Evolutionary conservation across 2,329 filamentous ascomycete species (phyloP).

Genomic region (Aspergillus piperis): DNA sequence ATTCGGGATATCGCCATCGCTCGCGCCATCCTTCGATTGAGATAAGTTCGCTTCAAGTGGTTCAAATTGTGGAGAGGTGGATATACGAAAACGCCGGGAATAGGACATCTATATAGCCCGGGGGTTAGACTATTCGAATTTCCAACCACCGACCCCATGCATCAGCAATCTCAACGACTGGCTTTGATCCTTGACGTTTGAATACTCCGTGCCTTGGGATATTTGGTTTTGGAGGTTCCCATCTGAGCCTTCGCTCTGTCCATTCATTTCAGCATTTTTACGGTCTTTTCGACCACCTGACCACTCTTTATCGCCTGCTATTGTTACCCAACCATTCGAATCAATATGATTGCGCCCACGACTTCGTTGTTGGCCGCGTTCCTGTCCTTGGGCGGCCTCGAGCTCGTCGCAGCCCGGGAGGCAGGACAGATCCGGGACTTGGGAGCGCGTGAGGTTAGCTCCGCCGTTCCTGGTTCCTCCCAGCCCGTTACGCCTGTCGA

Average conservation of each 20-base stretch:
- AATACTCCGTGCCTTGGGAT: slow-evolving; percentile 11
- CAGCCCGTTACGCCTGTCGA: not conserved
- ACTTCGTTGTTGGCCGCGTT: slow-evolving; percentile 36
- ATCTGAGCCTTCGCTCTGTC: slow-evolving; percentile 28
- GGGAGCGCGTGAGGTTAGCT: slow-evolving; percentile 31
- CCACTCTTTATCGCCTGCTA: slow-evolving; percentile 9
- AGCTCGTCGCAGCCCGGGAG: slow-evolving; percentile 36
- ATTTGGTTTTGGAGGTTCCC: slow-evolving; percentile 9
- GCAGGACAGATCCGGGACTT: slow-evolving; percentile 27
- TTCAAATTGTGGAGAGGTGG: not conserved
- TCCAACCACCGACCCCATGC: slow-evolving; percentile 18
- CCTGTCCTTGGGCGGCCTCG: slow-evolving; percentile 34
- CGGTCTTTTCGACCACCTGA: slow-evolving; percentile 9
- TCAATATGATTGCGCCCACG: slow-evolving; percentile 34
- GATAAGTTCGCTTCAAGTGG: not conserved
- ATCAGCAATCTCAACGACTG: slow-evolving; percentile 14
- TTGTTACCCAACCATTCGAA: slow-evolving; percentile 10
- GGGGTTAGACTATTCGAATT: slow-evolving; percentile 3
- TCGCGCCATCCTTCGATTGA: not conserved
- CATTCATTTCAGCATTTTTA: slow-evolving; percentile 22
- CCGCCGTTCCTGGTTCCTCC: not conserved
- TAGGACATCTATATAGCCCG: slow-evolving; percentile 2
- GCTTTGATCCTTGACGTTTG: slow-evolving; percentile 12
- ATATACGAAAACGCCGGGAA: not conserved
- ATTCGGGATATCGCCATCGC: not conserved